phyloP scores from a whole-genome alignment of 192 early-diverging fungal genomes.

The Diversispora epigaea region DNA sequence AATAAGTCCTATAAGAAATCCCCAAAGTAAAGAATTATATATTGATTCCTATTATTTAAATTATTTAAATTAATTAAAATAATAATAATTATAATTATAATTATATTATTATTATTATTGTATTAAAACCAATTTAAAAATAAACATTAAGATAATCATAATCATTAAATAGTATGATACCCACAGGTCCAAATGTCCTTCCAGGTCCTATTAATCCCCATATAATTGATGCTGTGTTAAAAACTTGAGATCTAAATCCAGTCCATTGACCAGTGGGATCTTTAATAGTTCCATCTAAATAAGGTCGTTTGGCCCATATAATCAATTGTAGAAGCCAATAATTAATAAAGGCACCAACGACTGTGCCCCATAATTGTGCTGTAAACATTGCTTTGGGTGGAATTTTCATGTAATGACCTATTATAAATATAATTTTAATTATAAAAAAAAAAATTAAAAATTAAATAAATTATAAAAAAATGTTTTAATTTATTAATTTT shows the following conservation, averaged over 20 bases:
- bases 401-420: conserved; percentile 71
- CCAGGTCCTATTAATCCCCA: conserved; percentile 65
- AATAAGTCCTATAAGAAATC: conserved; percentile 42
- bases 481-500: conserved; percentile 14
- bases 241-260: conserved; percentile 33
- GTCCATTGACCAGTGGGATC: conserved; percentile 51
- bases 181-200: conserved; percentile 50
- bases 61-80: neutral
- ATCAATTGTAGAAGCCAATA: conserved; percentile 38
- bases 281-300: conserved; percentile 29
- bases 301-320: conserved; percentile 33
- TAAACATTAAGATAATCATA: conserved; percentile 22
- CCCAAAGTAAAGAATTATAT: conserved; percentile 47
- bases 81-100: too few relatives aligned
- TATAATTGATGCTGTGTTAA: conserved; percentile 60
- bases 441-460: neutral
- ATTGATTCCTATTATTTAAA: conserved; percentile 9
- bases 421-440: neutral
- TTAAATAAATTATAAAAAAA: neutral
- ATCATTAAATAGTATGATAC: neutral
- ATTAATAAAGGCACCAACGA: conserved; percentile 44
- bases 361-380: conserved; percentile 58
- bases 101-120: too few relatives aligned
- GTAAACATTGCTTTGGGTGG: conserved; percentile 65
- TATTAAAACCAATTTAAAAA: conserved; percentile 30